Conservation (phyloP, 139 green algal genomes). For the Micractinium sp. region DNA sequence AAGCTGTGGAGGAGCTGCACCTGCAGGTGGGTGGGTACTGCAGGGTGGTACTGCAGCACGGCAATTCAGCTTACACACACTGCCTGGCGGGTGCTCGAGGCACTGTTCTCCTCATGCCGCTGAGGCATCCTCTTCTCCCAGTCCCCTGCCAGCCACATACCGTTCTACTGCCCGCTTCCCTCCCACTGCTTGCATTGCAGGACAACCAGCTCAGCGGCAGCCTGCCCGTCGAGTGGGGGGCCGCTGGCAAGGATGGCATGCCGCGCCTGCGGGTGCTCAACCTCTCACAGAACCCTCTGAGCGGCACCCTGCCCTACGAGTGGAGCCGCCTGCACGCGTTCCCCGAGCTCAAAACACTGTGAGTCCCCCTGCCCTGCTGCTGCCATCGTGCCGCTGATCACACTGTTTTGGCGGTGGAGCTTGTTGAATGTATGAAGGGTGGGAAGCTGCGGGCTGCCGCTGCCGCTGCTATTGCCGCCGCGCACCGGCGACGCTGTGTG, state of each 20-base stretch:
- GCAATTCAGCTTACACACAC: too few relatives aligned
- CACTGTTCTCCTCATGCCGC: too few relatives aligned
- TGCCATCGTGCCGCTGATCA: background rate
- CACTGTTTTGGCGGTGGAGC: background rate
- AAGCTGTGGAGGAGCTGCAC: slow-evolving; percentile 2
- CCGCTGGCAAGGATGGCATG: background rate
- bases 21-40: background rate
- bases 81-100: too few relatives aligned
- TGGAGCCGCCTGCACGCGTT: slow-evolving; percentile 12
- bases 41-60: background rate
- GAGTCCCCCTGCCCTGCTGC: background rate
- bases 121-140: too few relatives aligned
- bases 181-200: background rate
- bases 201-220: slow-evolving; percentile 12
- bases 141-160: too few relatives aligned
- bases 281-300: slow-evolving; percentile 17
- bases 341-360: background rate
- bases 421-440: too few relatives aligned
- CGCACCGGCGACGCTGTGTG: background rate
- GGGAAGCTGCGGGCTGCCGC: background rate
- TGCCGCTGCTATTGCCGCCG: too few relatives aligned
- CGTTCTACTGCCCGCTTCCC: too few relatives aligned
- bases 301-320: slow-evolving; percentile 21
- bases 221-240: background rate
- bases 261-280: slow-evolving; percentile 12